A percentile compares a stretch with the other conserved stretches of the same genome.
These are phyloP conservation scores for Botrytis fragariae DNA, from an alignment of 2,329 filamentous ascomycete genomes.

Conservation along the genomic window DNA sequence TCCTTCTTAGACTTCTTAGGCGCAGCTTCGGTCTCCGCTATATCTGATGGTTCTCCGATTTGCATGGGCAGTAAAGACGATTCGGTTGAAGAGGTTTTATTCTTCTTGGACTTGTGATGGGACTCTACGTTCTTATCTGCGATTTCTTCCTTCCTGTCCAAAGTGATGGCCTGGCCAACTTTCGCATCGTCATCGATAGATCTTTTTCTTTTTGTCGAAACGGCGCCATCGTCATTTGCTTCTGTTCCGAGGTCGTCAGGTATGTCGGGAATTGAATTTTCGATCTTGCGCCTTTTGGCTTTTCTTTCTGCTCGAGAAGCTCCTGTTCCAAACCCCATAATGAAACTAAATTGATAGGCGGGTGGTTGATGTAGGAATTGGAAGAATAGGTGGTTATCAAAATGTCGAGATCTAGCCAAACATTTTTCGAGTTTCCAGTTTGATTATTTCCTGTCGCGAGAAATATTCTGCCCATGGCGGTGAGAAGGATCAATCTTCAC, in stretches of 20 bases:
- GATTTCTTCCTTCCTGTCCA: constrained; percentile 21
- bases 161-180: neutral
- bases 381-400: neutral
- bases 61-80: neutral
- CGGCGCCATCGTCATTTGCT: constrained; percentile 23
- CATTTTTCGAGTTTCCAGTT: neutral
- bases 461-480: constrained; percentile 8
- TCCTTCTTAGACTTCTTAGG: constrained; percentile 41
- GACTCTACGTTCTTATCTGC: neutral
- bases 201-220: constrained; percentile 32
- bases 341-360: constrained; percentile 26
- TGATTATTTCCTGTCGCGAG: neutral
- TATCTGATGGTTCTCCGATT: constrained; percentile 15
- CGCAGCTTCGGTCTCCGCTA: constrained; percentile 31
- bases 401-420: neutral
- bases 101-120: constrained; percentile 11
- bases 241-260: constrained; percentile 34
- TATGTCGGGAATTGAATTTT: constrained; percentile 39
- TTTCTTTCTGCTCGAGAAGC: constrained; percentile 38
- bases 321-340: constrained; percentile 32
- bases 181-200: constrained; percentile 8
- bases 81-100: neutral
- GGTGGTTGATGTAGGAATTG: neutral
- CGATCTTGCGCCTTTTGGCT: constrained; percentile 38
- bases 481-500: neutral